These are phyloP conservation scores for Tremella yokohamensis DNA, from an alignment of 768 basidiomycete genomes.

Conservation along the genomic window DNA sequence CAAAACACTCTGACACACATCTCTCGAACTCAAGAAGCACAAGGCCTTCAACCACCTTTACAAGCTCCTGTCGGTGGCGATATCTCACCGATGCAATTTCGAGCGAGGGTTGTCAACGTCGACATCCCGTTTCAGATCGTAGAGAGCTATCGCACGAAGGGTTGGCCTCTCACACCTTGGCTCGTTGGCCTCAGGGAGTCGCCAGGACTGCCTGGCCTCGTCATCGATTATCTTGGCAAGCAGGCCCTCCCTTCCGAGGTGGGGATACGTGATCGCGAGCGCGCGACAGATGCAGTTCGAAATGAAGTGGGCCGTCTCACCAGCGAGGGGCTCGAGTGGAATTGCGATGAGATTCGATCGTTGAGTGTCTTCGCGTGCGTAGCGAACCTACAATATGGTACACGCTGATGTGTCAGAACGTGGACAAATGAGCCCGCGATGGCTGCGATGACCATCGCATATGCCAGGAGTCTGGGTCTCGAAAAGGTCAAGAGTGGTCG, in stretches of 20 bases:
- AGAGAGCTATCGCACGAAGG: slow-evolving; percentile 37
- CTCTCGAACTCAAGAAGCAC: slow-evolving; percentile 13
- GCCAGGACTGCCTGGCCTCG: slow-evolving; percentile 33
- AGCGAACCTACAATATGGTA: not conserved
- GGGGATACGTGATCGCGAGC: slow-evolving; percentile 26
- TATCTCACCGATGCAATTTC: not conserved
- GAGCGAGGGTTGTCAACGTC: not conserved
- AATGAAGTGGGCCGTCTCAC: slow-evolving; percentile 31
- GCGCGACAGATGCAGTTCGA: slow-evolving; percentile 14
- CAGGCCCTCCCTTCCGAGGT: slow-evolving; percentile 22
- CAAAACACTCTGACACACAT: slow-evolving; percentile 12
- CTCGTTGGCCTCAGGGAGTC: slow-evolving; percentile 41
- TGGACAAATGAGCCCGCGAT: slow-evolving; percentile 36
- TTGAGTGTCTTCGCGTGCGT: slow-evolving; percentile 40
- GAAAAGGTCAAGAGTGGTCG: slow-evolving; percentile 21
- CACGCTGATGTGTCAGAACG: slow-evolving; percentile 23
- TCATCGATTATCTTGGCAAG: slow-evolving; percentile 33
- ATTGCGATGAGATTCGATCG: slow-evolving; percentile 40
- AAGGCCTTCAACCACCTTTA: not conserved
- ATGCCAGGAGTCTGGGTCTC: slow-evolving; percentile 23
- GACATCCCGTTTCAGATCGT: slow-evolving; percentile 27
- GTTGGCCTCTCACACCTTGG: slow-evolving; percentile 47
- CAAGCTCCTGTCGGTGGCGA: slow-evolving; percentile 1
- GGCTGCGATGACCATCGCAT: slow-evolving; percentile 26
- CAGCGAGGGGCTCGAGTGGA: slow-evolving; percentile 22